Evolutionary conservation across 2,329 filamentous ascomycete species (phyloP).

Genomic region (Penicillium sumatraense): DNA sequence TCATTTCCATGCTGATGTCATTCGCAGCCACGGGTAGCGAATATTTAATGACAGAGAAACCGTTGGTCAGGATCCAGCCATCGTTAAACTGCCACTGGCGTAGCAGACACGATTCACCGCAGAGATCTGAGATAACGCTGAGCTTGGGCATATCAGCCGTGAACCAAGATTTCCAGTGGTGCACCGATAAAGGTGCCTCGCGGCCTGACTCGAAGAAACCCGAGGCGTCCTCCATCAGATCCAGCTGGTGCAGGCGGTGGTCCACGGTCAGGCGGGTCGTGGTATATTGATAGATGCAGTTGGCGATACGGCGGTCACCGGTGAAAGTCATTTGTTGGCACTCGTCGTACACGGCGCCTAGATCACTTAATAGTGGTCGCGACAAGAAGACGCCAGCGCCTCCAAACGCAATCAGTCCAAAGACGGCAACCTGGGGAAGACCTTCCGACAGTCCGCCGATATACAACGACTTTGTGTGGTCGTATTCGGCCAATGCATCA

Average conservation of each 20-base stretch:
- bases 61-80: slow-evolving; percentile 60
- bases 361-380: slow-evolving; percentile 54
- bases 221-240: slow-evolving; percentile 58
- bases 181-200: slow-evolving; percentile 58
- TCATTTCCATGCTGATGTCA: slow-evolving; percentile 56
- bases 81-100: slow-evolving; percentile 58
- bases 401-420: slow-evolving; percentile 65
- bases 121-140: slow-evolving; percentile 55
- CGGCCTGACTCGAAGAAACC: slow-evolving; percentile 65
- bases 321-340: slow-evolving; percentile 54
- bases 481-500: slow-evolving; percentile 52
- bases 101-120: slow-evolving; percentile 61
- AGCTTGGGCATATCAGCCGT: slow-evolving; percentile 55
- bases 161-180: slow-evolving; percentile 70
- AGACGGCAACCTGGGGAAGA: slow-evolving; percentile 55
- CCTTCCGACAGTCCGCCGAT: slow-evolving; percentile 64
- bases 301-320: slow-evolving; percentile 62
- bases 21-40: slow-evolving; percentile 49
- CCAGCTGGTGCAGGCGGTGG: slow-evolving; percentile 62
- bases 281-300: slow-evolving; percentile 62
- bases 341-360: slow-evolving; percentile 53
- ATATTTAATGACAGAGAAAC: slow-evolving; percentile 62
- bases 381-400: slow-evolving; percentile 65
- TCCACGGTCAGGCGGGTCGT: slow-evolving; percentile 59
- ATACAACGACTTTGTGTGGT: slow-evolving; percentile 57